Percentiles rank a stretch among this genome's conserved stretches.
Conservation (phyloP, 768 basidiomycete genomes). For the Lentinus tigrinus region DNA sequence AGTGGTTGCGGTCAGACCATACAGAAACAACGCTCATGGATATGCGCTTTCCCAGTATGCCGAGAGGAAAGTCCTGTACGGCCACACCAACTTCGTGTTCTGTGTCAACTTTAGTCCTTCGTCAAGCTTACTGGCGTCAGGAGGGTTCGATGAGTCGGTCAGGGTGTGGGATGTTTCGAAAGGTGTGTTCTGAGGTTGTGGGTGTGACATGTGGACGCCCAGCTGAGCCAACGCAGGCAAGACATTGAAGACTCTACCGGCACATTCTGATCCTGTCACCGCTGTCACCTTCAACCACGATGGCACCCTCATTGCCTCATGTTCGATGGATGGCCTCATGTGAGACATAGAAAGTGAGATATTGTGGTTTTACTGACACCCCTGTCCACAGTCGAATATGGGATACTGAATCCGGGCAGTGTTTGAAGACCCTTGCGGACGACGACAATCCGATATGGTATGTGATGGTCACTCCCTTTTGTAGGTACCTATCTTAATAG, state of each 20-base stretch:
- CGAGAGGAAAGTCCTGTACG: constrained; percentile 70
- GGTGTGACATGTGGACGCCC: background rate
- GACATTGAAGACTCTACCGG: constrained; percentile 84
- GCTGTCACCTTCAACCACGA: constrained; percentile 93
- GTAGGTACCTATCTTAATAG: background rate
- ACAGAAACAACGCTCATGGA: constrained; percentile 5
- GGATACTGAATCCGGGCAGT: constrained; percentile 97
- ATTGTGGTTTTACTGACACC: background rate
- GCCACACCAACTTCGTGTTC: constrained; percentile 94
- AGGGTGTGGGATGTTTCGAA: constrained; percentile 94
- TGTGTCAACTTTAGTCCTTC: constrained; percentile 90
- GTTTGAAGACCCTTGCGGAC: constrained; percentile 94
- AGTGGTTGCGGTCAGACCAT: background rate
- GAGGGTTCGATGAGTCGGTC: constrained; percentile 94
- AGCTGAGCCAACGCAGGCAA: constrained; percentile 49
- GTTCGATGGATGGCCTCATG: constrained; percentile 97
- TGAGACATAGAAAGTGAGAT: constrained; percentile 39
- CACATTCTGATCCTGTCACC: constrained; percentile 97
- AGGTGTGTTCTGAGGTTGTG: constrained; percentile 46
- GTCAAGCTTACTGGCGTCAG: constrained; percentile 88
- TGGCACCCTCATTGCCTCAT: constrained; percentile 91
- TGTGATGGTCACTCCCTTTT: constrained; percentile 13
- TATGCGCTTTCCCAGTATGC: constrained; percentile 28
- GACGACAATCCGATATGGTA: constrained; percentile 95
- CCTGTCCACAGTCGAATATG: constrained; percentile 76